phyloP scores from a whole-genome alignment of 2,329 filamentous ascomycete species.

The Ophiocordyceps sinensis region DNA sequence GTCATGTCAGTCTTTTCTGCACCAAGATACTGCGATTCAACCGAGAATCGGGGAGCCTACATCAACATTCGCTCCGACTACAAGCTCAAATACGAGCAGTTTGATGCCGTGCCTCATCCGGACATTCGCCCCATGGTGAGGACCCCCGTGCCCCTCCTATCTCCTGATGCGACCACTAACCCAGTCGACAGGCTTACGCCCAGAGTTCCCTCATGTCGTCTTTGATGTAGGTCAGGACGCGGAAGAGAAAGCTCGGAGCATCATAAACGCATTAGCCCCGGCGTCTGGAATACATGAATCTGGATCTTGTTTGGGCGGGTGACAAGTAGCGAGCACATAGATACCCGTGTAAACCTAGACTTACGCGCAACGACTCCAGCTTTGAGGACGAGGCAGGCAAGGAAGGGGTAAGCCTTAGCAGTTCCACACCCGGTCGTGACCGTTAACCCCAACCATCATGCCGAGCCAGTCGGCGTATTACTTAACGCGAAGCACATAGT shows the following conservation, averaged over 20 bases:
- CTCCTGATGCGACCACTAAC: conserved; percentile 9
- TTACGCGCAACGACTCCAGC: conserved; percentile 2
- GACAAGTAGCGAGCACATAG: conserved; percentile 4
- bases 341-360: conserved; percentile 8
- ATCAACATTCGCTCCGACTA: conserved; percentile 92
- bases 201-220: conserved; percentile 68
- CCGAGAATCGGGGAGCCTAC: conserved; percentile 94
- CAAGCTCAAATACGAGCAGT: conserved; percentile 84
- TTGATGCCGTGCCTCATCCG: conserved; percentile 92
- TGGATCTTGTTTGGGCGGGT: conserved; percentile 2
- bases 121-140: conserved; percentile 82
- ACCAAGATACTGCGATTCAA: conserved; percentile 93
- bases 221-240: conserved; percentile 41
- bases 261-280: conserved; percentile 6
- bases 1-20: conserved; percentile 68
- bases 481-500: conserved; percentile 37
- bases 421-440: conserved; percentile 31
- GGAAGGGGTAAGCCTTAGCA: conserved; percentile 14
- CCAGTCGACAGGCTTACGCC: conserved; percentile 55
- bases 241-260: not conserved
- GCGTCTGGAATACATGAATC: conserved; percentile 3
- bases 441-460: conserved; percentile 35
- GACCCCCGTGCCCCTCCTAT: conserved; percentile 1
- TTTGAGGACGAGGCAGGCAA: not conserved
- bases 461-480: conserved; percentile 52